phyloP scores from a whole-genome alignment of 139 green algal species.

The Dunaliella primolecta region DNA sequence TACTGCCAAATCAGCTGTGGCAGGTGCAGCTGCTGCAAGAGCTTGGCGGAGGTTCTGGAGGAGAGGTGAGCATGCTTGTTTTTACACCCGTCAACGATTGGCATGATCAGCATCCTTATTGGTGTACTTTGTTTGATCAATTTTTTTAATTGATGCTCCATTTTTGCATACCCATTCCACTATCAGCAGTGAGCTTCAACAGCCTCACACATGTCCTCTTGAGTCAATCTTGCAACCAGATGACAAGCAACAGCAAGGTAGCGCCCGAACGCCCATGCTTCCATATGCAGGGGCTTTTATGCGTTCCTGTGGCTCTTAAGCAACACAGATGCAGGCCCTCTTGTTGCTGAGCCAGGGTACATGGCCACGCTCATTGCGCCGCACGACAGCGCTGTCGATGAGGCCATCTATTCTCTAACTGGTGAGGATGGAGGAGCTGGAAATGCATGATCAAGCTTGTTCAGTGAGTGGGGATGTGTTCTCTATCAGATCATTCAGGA shows the following conservation, averaged over 20 bases:
- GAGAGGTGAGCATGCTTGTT: too few species aligned
- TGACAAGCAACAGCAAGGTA: too few species aligned
- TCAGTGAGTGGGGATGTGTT: not conserved
- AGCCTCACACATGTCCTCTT: too few species aligned
- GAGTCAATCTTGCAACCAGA: too few species aligned
- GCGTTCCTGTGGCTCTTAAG: constrained; percentile 36
- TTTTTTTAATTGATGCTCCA: too few species aligned
- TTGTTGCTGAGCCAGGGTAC: constrained; percentile 16
- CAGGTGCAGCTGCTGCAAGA: constrained; percentile 35
- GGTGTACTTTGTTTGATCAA: too few species aligned
- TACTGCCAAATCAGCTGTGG: constrained; percentile 51
- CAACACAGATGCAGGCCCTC: not conserved
- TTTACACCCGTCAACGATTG: too few species aligned
- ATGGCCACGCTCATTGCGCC: constrained; percentile 35
- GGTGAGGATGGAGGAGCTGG: not conserved
- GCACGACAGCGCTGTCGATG: constrained; percentile 27
- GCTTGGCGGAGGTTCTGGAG: constrained; percentile 18
- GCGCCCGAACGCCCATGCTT: too few species aligned
- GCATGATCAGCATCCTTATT: too few species aligned
- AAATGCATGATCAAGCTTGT: not conserved
- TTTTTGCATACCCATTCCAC: too few species aligned
- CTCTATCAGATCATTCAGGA: not conserved
- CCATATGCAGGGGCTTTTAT: constrained; percentile 29
- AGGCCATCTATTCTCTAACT: constrained; percentile 9
- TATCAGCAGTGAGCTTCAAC: too few species aligned